These are phyloP conservation scores for Penicillium crustosum DNA, from an alignment of 2,329 filamentous ascomycete species.

Conservation along the genomic window DNA sequence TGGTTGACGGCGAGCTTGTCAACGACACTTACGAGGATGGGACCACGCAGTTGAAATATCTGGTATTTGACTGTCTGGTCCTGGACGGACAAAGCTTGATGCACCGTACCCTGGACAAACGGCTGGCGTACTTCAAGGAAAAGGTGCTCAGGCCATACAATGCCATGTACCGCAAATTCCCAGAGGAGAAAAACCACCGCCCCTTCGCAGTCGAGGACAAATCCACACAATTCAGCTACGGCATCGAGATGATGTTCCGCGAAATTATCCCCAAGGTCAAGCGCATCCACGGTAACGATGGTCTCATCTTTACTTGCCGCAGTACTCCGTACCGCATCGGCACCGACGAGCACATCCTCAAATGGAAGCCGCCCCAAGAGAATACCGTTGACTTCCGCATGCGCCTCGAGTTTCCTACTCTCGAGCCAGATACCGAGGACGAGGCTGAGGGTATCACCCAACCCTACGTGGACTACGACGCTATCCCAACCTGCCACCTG, in stretches of 20 bases:
- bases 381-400: constrained; percentile 94
- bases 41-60: constrained; percentile 69
- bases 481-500: constrained; percentile 71
- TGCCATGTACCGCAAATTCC: constrained; percentile 69
- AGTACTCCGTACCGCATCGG: constrained; percentile 82
- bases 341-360: constrained; percentile 89
- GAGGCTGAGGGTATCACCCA: constrained; percentile 64
- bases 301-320: constrained; percentile 95
- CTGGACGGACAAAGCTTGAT: constrained; percentile 75
- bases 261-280: constrained; percentile 78
- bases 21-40: constrained; percentile 73
- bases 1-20: constrained; percentile 92
- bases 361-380: constrained; percentile 95
- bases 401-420: constrained; percentile 69
- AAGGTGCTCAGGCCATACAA: constrained; percentile 77
- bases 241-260: constrained; percentile 87
- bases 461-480: constrained; percentile 74
- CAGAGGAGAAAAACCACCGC: constrained; percentile 67
- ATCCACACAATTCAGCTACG: constrained; percentile 84
- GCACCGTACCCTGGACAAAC: constrained; percentile 79
- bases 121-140: constrained; percentile 81
- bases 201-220: constrained; percentile 86
- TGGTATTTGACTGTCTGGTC: constrained; percentile 91
- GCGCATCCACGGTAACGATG: constrained; percentile 81
- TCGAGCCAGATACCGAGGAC: constrained; percentile 68